Conservation (phyloP, 2,329 filamentous ascomycete genomes). For the Hypoxylon sp. region DNA sequence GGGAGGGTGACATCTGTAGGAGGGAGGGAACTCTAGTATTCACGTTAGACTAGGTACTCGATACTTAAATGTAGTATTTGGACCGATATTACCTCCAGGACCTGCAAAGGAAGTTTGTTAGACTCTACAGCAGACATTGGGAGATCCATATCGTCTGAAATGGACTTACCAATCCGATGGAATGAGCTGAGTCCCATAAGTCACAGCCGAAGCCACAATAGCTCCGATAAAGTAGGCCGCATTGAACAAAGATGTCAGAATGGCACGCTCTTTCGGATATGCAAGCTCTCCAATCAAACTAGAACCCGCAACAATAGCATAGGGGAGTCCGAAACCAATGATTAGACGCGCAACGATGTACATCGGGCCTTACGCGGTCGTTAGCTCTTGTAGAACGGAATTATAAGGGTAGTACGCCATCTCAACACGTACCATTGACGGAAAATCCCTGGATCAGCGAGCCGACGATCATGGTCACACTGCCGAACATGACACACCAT, state of each 20-base stretch:
- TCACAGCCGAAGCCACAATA: slow-evolving; percentile 65
- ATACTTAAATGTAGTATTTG: slow-evolving; percentile 1
- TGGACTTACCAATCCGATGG: slow-evolving; percentile 50
- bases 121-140: slow-evolving; percentile 7
- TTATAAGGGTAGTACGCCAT: not conserved
- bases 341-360: slow-evolving; percentile 72
- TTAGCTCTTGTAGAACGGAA: slow-evolving; percentile 27
- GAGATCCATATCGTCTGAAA: not conserved
- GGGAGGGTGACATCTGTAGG: slow-evolving; percentile 60
- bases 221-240: slow-evolving; percentile 70
- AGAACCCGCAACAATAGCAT: slow-evolving; percentile 71
- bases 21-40: slow-evolving; percentile 59
- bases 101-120: slow-evolving; percentile 40
- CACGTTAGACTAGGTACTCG: slow-evolving; percentile 47
- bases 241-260: slow-evolving; percentile 72
- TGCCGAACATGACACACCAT: slow-evolving; percentile 67
- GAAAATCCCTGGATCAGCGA: slow-evolving; percentile 67
- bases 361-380: slow-evolving; percentile 63
- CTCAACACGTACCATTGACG: slow-evolving; percentile 56
- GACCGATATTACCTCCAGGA: slow-evolving; percentile 55
- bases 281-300: slow-evolving; percentile 72
- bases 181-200: slow-evolving; percentile 60
- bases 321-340: slow-evolving; percentile 73
- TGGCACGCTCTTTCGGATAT: slow-evolving; percentile 72
- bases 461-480: slow-evolving; percentile 66